Evolutionary conservation across 306 rosid species (phyloP).

Genomic region (Parietaria judaica): DNA sequence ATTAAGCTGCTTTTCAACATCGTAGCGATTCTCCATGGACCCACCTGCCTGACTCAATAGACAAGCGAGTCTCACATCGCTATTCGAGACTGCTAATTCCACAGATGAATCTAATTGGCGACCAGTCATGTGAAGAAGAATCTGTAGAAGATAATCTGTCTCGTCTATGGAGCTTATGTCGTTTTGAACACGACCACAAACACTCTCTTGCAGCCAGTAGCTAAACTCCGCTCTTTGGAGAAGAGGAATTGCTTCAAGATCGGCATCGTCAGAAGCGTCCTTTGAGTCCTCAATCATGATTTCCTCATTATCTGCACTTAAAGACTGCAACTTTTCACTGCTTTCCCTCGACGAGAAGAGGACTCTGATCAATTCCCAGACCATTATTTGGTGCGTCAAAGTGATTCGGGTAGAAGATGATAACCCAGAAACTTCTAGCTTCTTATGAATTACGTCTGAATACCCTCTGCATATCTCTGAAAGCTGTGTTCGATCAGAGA

Average conservation of each 20-base stretch:
- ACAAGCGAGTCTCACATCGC: conserved; percentile 92
- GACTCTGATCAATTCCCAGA: conserved; percentile 92
- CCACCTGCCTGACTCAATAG: conserved; percentile 94
- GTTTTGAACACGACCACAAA: conserved; percentile 67
- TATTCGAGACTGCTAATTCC: conserved; percentile 69
- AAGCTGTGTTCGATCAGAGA: conserved; percentile 46
- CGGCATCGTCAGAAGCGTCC: conserved; percentile 56
- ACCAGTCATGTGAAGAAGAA: conserved; percentile 71
- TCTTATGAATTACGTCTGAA: conserved; percentile 67
- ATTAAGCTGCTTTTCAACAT: conserved; percentile 70
- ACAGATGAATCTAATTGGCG: conserved; percentile 81
- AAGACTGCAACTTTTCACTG: conserved; percentile 37
- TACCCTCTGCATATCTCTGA: conserved; percentile 72
- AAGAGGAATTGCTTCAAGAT: conserved; percentile 76
- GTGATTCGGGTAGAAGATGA: conserved; percentile 45
- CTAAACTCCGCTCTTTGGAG: conserved; percentile 93
- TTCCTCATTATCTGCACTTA: conserved; percentile 71
- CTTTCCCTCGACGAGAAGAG: conserved; percentile 72
- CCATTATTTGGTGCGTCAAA: conserved; percentile 83
- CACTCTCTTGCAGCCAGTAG: conserved; percentile 94
- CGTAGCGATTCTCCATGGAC: conserved; percentile 65
- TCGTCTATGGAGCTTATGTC: conserved; percentile 63
- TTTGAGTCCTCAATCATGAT: conserved; percentile 84
- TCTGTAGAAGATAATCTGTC: conserved; percentile 59
- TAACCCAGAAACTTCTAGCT: conserved; percentile 64